Base-by-base conservation (phyloP, 2,329 filamentous ascomycete species). In the Fusarium sp. region DNA sequence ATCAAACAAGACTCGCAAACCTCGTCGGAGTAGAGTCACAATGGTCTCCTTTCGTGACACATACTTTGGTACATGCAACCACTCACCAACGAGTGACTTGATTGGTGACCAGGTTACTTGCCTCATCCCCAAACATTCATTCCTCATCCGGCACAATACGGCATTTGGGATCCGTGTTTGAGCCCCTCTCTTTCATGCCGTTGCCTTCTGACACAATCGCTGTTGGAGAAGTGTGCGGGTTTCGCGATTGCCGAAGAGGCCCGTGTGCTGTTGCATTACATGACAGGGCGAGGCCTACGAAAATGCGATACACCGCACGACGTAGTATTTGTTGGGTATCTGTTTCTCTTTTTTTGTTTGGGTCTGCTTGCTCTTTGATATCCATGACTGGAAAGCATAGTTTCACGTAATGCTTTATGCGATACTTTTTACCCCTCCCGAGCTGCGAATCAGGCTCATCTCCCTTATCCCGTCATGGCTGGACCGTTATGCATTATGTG, bases 241-340 rank as follows among this genome's bases (percentile, higher is more conserved):
- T 40, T 38, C 17, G 32, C 33, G 47, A 54, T 62, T 40, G 43
- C 57, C 45, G 40, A 54, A 52, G 14, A 20, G 38, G 52, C 25
- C 32, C 14, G 27, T 47, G 40, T 45, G n/a, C 20, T 11, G 15
- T 35, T 50, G n/a, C 45, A 20, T 35, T 50, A 15, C 45, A 32
- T 22, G 6, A 33, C 12, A 65, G 43, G 50, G 15, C 32, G 47
- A 22, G 47, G 33, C 17, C 17, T 45, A 22, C 17, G 30, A 63
- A 45, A 45, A 54, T 43, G 43, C n/a, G 37, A 57, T 45, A 68
- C 32, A 52, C 59, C 38, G 40, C 25, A 12, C 56, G 30, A 60
- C 33, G 27, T 64, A 43, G 30, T 65, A 33, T 8, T 12, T 32
- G 11, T 58, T 54, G 71, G 71, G 71, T 73, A 73, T 73, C 59